A percentile compares a stretch with the other conserved stretches of the same genome.
Conservation (phyloP, 2,329 filamentous ascomycete species). For the Purpureocillium takamizusanense region DNA sequence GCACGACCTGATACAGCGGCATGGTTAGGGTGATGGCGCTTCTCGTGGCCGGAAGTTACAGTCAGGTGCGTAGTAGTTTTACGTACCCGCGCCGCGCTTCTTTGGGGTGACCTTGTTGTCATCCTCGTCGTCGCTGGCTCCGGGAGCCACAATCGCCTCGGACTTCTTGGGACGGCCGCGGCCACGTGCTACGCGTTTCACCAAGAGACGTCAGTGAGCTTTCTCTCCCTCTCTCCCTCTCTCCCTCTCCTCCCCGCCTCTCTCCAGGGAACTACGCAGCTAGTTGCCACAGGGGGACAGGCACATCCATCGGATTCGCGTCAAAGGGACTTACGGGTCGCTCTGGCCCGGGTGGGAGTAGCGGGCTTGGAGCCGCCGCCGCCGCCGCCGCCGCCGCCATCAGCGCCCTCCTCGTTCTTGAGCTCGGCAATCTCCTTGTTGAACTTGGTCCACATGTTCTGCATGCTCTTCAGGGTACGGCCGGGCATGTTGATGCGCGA, state of each 20-base stretch:
- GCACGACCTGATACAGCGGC: neutral
- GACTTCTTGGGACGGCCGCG: conserved; percentile 6
- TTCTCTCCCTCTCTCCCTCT: too few relatives aligned
- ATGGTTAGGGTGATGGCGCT: too few relatives aligned
- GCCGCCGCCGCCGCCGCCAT: too few relatives aligned
- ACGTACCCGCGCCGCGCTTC: neutral
- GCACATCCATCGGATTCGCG: too few relatives aligned
- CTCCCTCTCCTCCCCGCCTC: too few relatives aligned
- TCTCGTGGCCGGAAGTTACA: too few relatives aligned
- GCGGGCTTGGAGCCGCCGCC: neutral
- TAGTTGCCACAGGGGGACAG: too few relatives aligned
- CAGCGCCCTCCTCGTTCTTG: conserved; percentile 17
- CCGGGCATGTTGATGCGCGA: conserved; percentile 23
- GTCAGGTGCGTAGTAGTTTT: too few relatives aligned
- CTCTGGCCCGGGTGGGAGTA: conserved; percentile 9
- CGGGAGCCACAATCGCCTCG: neutral
- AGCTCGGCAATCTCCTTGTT: conserved; percentile 25
- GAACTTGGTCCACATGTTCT: conserved; percentile 27
- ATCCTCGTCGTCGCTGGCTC: conserved; percentile 1
- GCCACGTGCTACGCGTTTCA: neutral
- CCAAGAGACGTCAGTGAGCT: too few relatives aligned
- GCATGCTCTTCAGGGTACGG: conserved; percentile 26
- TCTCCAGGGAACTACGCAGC: too few relatives aligned
- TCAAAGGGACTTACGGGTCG: conserved; percentile 10
- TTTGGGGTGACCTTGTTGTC: neutral